Evolutionary conservation across 495 filamentous ascomycete species (phyloP), one percentile per base, ranked within the genome.

Genomic region (Podospora australis): DNA sequence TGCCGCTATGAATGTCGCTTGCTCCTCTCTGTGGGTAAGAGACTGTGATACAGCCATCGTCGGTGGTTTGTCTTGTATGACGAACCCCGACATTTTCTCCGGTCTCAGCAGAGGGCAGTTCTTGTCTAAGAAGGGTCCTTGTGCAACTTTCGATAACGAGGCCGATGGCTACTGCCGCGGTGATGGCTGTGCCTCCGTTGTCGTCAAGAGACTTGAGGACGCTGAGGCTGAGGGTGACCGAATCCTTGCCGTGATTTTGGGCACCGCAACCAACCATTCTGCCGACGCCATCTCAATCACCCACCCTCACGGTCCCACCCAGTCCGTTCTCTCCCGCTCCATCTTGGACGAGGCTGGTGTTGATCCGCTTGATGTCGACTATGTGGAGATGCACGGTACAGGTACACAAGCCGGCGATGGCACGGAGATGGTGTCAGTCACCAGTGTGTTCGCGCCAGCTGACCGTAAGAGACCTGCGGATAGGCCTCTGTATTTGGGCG

Each of bases 381-480:
- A 91, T 52, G 79, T 92, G 11, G 88, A 94, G 60, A 88, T 90
- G 80, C 88, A 94, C 60, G 88, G 88, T n/a, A 92, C 88, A 1
- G 88, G 88, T 7, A 91, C 88, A 0, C 86, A 89, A 58, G 86
- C 84, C 16, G 88, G 88, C 8, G 88, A 94, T 62, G 80, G 78
- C 0, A 81, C 80, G 0, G 88, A 94, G 62, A 87, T 91, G 83
- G 65, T 73, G 26, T 88, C 84, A 8, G 84, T 92, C 28, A 79
- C 82, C 13, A 83, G 83, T 50, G 75, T 86, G 16, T 97, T 96
- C 55, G 90, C 91, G 7, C 86, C 89, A 2, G 72, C 71, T 16
- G 67, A 82, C 56, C 74, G 80, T 22, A 70, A 75, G 53, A 78
- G 90, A 39, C 75, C 76, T 3, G 72, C 77, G 1, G 79, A 83